Evolutionary conservation across 495 filamentous ascomycete genomes (phyloP).

Genomic region (Penicillium macrosclerotiorum): DNA sequence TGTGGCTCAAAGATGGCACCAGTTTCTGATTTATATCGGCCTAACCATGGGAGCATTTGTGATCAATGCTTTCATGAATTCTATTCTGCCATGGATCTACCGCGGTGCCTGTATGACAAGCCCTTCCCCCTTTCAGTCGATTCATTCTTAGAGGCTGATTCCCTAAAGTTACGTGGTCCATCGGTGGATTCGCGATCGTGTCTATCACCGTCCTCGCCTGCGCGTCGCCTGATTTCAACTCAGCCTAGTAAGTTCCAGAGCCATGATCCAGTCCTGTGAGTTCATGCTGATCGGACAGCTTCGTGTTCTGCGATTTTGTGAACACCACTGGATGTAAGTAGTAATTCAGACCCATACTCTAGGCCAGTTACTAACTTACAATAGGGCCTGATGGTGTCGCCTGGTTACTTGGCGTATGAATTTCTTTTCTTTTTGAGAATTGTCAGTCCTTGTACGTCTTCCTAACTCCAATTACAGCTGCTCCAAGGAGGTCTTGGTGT

Average conservation of each 20-base stretch:
- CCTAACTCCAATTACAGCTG: slow-evolving; percentile 21
- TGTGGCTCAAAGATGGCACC: slow-evolving; percentile 58
- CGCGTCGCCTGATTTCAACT: slow-evolving; percentile 57
- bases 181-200: slow-evolving; percentile 64
- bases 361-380: slow-evolving; percentile 10
- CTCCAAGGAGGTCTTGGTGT: slow-evolving; percentile 57
- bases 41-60: slow-evolving; percentile 58
- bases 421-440: not conserved
- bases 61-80: slow-evolving; percentile 66
- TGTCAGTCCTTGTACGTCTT: not conserved
- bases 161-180: slow-evolving; percentile 56
- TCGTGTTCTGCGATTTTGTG: slow-evolving; percentile 54
- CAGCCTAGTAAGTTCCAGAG: slow-evolving; percentile 57
- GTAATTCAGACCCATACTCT: not conserved
- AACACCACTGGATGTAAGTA: slow-evolving; percentile 53
- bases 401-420: slow-evolving; percentile 52
- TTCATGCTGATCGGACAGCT: slow-evolving; percentile 46
- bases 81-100: slow-evolving; percentile 62
- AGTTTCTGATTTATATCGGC: slow-evolving; percentile 67
- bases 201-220: slow-evolving; percentile 61
- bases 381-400: slow-evolving; percentile 57
- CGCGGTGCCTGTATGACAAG: slow-evolving; percentile 39
- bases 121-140: not conserved
- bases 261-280: slow-evolving; percentile 23
- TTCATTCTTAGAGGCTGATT: slow-evolving; percentile 6